Percentiles rank a stretch among this genome's conserved stretches.
These are phyloP conservation scores for Starmerella apicola DNA, from an alignment of 805 yeast species.

Conservation along the genomic window DNA sequence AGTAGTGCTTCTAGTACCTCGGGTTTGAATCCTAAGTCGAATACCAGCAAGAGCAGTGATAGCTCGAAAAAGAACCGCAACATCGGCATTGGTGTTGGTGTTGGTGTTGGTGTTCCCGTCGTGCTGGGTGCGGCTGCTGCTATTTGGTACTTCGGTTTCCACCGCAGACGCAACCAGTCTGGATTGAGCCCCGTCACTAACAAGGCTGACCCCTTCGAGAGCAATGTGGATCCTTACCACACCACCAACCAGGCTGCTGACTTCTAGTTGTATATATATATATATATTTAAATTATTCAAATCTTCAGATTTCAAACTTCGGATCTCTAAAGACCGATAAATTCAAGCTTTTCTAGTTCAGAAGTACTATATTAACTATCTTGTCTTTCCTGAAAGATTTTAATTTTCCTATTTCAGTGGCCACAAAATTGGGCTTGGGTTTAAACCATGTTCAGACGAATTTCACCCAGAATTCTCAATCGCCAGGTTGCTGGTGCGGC, in stretches of 20 bases:
- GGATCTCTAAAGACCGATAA: too few species aligned
- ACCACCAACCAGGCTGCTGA: slow-evolving; percentile 28
- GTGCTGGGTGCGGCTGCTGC: slow-evolving; percentile 30
- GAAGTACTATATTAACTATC: too few species aligned
- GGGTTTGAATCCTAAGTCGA: neutral
- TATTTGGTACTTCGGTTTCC: slow-evolving; percentile 7
- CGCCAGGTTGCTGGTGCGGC: too few species aligned
- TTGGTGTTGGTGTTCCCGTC: slow-evolving; percentile 62
- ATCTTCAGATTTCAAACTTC: too few species aligned
- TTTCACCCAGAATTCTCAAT: too few species aligned
- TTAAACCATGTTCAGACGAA: too few species aligned
- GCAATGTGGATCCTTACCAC: slow-evolving; percentile 29
- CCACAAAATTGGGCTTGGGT: too few species aligned
- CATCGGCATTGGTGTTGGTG: slow-evolving; percentile 55
- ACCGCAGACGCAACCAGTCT: slow-evolving; percentile 16
- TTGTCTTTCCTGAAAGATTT: too few species aligned
- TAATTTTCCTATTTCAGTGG: too few species aligned
- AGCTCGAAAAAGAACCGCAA: slow-evolving; percentile 25
- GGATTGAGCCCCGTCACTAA: slow-evolving; percentile 13
- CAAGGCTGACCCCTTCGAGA: slow-evolving; percentile 28
- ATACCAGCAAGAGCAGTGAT: neutral
- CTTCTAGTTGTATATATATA: too few species aligned
- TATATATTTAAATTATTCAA: too few species aligned
- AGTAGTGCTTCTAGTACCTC: neutral
- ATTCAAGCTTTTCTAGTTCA: too few species aligned